These are phyloP conservation scores for Musa balbisiana DNA, from an alignment of 202 grass and related monocot genomes.

Conservation along the genomic window DNA sequence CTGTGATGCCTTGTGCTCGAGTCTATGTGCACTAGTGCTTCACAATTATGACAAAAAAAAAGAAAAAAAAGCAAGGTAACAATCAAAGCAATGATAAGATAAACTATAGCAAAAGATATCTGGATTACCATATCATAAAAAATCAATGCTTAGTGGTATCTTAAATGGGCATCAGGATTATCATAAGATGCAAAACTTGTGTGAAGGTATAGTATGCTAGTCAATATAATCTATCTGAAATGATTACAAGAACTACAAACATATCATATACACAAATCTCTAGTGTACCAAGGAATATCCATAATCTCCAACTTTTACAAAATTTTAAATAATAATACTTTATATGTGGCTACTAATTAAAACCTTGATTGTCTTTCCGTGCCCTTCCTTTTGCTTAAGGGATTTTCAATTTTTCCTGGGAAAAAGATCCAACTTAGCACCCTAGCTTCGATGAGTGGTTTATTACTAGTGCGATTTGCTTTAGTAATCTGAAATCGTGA, in stretches of 20 bases:
- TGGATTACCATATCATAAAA: no score
- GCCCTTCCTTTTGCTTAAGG: not conserved
- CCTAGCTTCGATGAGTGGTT: not conserved
- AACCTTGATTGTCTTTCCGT: not conserved
- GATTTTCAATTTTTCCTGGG: not conserved
- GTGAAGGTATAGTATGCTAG: not conserved
- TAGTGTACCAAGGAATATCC: not conserved
- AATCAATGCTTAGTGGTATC: no score
- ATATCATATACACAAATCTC: not conserved
- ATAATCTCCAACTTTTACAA: no score
- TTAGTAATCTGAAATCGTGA: not conserved
- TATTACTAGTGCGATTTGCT: not conserved
- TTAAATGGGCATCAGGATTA: no score
- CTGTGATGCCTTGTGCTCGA: not conserved
- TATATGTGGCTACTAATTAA: no score
- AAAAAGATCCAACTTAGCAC: not conserved
- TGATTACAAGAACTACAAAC: not conserved
- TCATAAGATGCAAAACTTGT: no score
- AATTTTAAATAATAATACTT: no score
- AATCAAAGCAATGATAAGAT: not conserved
- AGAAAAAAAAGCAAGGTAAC: not conserved
- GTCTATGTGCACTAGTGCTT: not conserved
- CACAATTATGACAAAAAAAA: not conserved
- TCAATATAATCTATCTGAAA: not conserved
- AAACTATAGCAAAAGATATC: not conserved